Evolutionary conservation across 345 rosid species (phyloP).

Genomic region (Odontarrhena argentea): DNA sequence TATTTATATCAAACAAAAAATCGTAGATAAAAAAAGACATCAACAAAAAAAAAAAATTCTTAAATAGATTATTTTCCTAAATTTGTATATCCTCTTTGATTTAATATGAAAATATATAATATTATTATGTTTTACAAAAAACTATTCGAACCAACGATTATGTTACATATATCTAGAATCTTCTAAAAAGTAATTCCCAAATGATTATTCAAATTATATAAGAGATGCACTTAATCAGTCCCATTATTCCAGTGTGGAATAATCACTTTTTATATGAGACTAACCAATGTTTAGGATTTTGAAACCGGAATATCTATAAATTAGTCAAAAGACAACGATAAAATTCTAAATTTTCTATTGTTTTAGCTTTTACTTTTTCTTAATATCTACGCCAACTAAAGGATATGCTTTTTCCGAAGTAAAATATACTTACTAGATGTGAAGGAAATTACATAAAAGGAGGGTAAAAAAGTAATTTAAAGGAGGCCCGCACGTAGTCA

Average conservation of each 20-base stretch:
- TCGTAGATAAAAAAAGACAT: no score
- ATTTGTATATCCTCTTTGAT: no score
- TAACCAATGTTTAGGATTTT: background rate
- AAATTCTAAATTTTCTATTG: conserved; percentile 19
- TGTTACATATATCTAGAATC: no score
- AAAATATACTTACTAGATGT: background rate
- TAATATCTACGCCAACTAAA: conserved; percentile 31
- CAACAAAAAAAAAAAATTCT: no score
- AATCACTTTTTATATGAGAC: background rate
- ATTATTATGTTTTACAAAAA: no score
- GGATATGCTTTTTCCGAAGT: background rate
- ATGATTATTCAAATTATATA: background rate
- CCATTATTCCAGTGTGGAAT: background rate
- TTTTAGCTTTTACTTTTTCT: background rate
- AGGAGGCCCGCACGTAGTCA: conserved; percentile 26
- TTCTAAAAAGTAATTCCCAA: background rate
- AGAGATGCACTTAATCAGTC: background rate
- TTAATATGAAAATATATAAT: no score
- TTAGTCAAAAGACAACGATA: conserved; percentile 22
- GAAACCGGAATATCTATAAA: background rate
- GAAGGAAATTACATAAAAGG: background rate
- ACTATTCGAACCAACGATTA: no score
- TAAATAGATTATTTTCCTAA: no score
- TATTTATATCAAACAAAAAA: no score
- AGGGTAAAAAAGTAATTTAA: conserved; percentile 26